These are phyloP conservation scores for Fusarium napiforme DNA, from an alignment of 2,329 filamentous ascomycete species.

Conservation along the genomic window DNA sequence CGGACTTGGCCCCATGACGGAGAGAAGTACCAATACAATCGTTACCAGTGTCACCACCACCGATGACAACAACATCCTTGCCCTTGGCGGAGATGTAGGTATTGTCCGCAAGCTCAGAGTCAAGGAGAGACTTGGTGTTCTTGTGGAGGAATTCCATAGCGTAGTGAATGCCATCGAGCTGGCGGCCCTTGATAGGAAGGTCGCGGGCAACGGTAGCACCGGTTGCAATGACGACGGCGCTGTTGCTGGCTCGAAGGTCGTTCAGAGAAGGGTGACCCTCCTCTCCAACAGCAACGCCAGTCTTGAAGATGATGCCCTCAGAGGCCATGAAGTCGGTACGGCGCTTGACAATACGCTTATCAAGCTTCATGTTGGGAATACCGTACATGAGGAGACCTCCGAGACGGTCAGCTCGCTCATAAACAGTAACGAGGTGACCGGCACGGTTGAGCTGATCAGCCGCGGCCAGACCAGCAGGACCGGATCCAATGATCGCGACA, in stretches of 20 bases:
- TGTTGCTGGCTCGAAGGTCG: slow-evolving; percentile 77
- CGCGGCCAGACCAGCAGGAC: slow-evolving; percentile 87
- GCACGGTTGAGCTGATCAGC: slow-evolving; percentile 96
- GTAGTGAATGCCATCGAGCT: slow-evolving; percentile 90
- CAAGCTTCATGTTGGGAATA: slow-evolving; percentile 99
- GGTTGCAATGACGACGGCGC: slow-evolving; percentile 90
- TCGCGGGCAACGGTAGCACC: slow-evolving; percentile 94
- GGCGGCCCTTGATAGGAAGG: slow-evolving; percentile 88
- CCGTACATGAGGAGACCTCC: slow-evolving; percentile 98
- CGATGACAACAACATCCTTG: slow-evolving; percentile 96
- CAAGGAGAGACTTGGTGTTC: slow-evolving; percentile 97
- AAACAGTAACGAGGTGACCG: slow-evolving; percentile 88
- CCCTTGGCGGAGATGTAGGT: slow-evolving; percentile 94
- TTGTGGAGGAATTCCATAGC: slow-evolving; percentile 98
- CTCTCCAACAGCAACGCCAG: slow-evolving; percentile 81
- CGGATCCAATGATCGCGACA: slow-evolving; percentile 89
- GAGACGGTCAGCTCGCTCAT: slow-evolving; percentile 89
- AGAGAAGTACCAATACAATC: slow-evolving; percentile 98
- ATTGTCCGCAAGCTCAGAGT: slow-evolving; percentile 85
- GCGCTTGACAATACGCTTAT: slow-evolving; percentile 96
- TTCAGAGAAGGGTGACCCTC: slow-evolving; percentile 70
- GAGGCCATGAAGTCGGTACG: slow-evolving; percentile 94
- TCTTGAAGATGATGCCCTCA: slow-evolving; percentile 87
- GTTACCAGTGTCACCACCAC: slow-evolving; percentile 97
- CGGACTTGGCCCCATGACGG: slow-evolving; percentile 93